Conservation (phyloP, 495 filamentous ascomycete genomes). For the Aspergillus incahuasiensis region DNA sequence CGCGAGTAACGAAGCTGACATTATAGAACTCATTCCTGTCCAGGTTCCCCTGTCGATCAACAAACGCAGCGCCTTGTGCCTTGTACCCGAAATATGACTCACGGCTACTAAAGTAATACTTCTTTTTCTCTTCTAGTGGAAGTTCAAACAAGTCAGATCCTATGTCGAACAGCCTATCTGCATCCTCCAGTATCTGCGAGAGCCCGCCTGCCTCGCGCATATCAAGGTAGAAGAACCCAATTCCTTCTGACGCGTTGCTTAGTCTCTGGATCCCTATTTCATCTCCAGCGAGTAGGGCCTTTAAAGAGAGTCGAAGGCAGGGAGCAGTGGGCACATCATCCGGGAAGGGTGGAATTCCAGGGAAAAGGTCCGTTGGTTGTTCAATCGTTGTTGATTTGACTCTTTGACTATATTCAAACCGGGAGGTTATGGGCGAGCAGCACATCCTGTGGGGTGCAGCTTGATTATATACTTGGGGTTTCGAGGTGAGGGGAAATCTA, state of each 20-base stretch:
- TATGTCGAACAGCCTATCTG: constrained; percentile 42
- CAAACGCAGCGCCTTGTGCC: constrained; percentile 42
- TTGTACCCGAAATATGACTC: constrained; percentile 54
- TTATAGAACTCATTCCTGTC: constrained; percentile 64
- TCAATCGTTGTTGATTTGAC: background rate
- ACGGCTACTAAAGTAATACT: constrained; percentile 44
- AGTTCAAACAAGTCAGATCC: constrained; percentile 46
- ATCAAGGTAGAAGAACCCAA: constrained; percentile 64
- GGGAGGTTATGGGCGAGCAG: too few relatives aligned
- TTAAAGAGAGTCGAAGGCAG: constrained; percentile 49
- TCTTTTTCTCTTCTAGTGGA: constrained; percentile 48
- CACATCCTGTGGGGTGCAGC: too few relatives aligned
- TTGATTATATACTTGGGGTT: too few relatives aligned
- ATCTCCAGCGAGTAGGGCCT: constrained; percentile 42
- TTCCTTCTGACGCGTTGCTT: constrained; percentile 45
- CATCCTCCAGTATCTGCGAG: constrained; percentile 37
- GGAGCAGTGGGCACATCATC: constrained; percentile 49
- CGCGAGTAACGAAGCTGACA: constrained; percentile 23
- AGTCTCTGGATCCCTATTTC: constrained; percentile 38
- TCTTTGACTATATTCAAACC: too few relatives aligned
- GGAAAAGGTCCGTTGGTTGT: constrained; percentile 16
- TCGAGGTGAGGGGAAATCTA: too few relatives aligned
- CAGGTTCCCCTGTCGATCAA: constrained; percentile 50
- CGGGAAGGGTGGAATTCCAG: constrained; percentile 48
- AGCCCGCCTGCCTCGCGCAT: constrained; percentile 38